Evolutionary conservation across 495 filamentous ascomycete species (phyloP), one percentile per base, ranked within the genome.

Genomic region (Xylaria bambusicola): DNA sequence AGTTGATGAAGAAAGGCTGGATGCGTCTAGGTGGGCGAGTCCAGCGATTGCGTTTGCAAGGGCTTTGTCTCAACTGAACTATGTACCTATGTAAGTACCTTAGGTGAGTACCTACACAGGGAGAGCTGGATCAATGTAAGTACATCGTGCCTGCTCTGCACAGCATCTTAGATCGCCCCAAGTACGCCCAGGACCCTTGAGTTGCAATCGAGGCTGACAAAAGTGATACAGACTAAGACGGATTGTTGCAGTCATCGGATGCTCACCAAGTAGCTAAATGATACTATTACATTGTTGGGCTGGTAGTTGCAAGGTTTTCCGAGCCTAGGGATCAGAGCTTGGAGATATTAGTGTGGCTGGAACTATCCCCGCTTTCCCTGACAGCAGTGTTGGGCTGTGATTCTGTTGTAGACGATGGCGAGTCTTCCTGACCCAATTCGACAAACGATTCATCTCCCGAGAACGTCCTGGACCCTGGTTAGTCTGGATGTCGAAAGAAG

Each of bases 401-500:
- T 31, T 44, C 47, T 46, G 27, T 36, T 49, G 48, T 62, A 29
- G 65, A 56, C 49, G 50, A 33, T 44, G 24, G n/a, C 33, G 48
- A 42, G 23, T 49, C 62, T 54, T 47, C 41, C 21, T 45, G 56
- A 26, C 64, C 63, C 26, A 50, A 27, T 42, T 76, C 74, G 9
- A 76, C 77, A 66, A 91, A 92, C 1, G 80, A 80, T 68, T 93
- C 89, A 62, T 93, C 89, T 7, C 89, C 88, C 36, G 82, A 83
- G 58, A 93, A 92, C 62, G 82, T 82, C 89, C 88, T 91, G 56
- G 21, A 17, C 31, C 4, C 56, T 21, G 31, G 27, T 68, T 63
- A 75, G 64, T 52, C 42, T 48, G 38, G 63, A 55, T 48, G 27
- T 50, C 50, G 17, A 50, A 61, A 66, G 54, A 60, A 51, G 41